Percentiles rank a stretch among this genome's conserved stretches.
Evolutionary conservation across 768 basidiomycete genomes (phyloP).

Genomic region (Termitomyces sp.): DNA sequence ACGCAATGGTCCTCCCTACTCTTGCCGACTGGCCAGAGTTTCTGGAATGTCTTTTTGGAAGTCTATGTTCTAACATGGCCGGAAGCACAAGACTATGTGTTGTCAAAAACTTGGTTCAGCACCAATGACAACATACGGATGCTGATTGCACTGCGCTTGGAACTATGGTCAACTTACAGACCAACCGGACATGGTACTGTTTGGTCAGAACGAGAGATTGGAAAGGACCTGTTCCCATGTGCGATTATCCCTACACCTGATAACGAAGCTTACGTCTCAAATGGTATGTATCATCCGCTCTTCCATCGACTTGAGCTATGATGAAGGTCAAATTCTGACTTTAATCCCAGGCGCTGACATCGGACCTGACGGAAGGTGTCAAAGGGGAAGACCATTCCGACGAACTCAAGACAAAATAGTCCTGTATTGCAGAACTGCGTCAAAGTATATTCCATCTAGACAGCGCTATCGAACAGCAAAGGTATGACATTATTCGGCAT

Average conservation of each 20-base stretch:
- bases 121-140: constrained; percentile 3
- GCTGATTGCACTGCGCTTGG: constrained; percentile 20
- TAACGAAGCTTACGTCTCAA: neutral
- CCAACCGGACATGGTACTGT: constrained; percentile 24
- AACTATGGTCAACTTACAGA: constrained; percentile 17
- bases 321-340: constrained; percentile 11
- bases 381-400: too few relatives aligned
- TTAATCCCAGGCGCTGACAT: too few relatives aligned
- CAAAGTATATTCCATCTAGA: too few relatives aligned
- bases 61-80: neutral
- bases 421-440: too few relatives aligned
- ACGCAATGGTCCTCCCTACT: too few relatives aligned
- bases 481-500: too few relatives aligned
- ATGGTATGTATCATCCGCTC: constrained; percentile 21
- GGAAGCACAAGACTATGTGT: neutral
- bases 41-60: too few relatives aligned
- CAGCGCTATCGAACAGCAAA: too few relatives aligned
- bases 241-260: neutral
- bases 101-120: too few relatives aligned
- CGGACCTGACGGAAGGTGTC: too few relatives aligned
- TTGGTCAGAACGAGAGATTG: constrained; percentile 6
- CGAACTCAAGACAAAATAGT: too few relatives aligned
- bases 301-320: constrained; percentile 23
- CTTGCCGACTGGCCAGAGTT: too few relatives aligned
- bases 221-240: neutral